These are phyloP conservation scores for Trichomonascus vanleenenianus DNA, from an alignment of 805 yeast genomes.

Conservation along the genomic window DNA sequence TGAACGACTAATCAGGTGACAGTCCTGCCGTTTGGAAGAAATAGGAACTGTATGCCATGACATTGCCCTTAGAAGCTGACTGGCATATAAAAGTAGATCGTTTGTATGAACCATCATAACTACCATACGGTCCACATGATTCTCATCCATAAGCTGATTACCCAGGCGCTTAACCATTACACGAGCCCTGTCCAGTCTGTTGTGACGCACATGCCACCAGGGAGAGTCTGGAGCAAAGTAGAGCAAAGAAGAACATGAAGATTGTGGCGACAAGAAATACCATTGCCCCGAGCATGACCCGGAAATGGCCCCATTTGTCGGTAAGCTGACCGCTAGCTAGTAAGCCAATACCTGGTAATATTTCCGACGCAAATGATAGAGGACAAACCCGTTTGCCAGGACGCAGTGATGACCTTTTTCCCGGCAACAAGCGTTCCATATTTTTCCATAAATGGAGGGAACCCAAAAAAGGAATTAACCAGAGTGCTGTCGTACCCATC, in stretches of 20 bases:
- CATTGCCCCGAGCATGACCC: conserved; percentile 33
- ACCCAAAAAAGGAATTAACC: conserved; percentile 36
- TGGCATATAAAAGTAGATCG: conserved; percentile 38
- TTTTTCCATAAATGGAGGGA: conserved; percentile 35
- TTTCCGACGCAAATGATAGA: conserved; percentile 30
- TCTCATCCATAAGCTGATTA: conserved; percentile 19
- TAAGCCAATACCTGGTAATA: conserved; percentile 40
- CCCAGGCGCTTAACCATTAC: conserved; percentile 22
- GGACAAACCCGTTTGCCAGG: conserved; percentile 20
- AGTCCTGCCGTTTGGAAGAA: conserved; percentile 38
- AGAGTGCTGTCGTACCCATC: conserved; percentile 43
- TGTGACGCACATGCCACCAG: conserved; percentile 44
- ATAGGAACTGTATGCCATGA: conserved; percentile 31
- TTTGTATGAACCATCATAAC: conserved; percentile 39
- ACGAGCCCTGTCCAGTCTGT: conserved; percentile 36
- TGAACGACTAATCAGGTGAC: conserved; percentile 30
- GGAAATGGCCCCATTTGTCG: conserved; percentile 40
- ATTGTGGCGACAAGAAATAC: conserved; percentile 31
- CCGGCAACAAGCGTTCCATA: conserved; percentile 25
- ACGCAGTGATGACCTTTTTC: conserved; percentile 4
- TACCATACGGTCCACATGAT: conserved; percentile 24
- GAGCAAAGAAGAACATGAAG: conserved; percentile 40
- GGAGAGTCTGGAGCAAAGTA: conserved; percentile 53
- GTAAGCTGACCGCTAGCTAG: conserved; percentile 37
- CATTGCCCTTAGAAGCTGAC: conserved; percentile 32